These are phyloP conservation scores for Exophiala oligosperma DNA, from an alignment of 2,329 filamentous ascomycete genomes.

Conservation along the genomic window DNA sequence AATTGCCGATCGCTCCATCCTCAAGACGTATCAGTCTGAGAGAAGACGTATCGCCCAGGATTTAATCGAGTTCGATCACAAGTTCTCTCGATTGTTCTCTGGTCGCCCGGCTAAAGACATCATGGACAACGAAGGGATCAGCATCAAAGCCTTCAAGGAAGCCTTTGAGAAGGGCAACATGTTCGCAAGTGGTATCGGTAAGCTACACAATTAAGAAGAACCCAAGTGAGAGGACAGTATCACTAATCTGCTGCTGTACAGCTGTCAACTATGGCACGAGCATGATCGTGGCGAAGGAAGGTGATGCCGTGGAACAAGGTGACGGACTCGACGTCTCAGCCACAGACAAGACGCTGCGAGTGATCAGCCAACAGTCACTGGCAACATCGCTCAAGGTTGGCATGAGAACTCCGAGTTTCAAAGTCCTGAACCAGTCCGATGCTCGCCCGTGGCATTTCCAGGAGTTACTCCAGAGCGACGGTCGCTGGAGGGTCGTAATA, in stretches of 20 bases:
- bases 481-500: constrained; percentile 45
- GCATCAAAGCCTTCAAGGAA: constrained; percentile 40
- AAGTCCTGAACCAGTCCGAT: constrained; percentile 39
- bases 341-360: constrained; percentile 24
- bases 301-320: constrained; percentile 15
- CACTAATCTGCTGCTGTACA: constrained; percentile 12
- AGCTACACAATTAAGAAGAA: constrained; percentile 12
- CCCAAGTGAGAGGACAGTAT: constrained; percentile 8
- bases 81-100: constrained; percentile 57
- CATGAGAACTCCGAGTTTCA: constrained; percentile 34
- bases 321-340: constrained; percentile 47
- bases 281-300: constrained; percentile 56
- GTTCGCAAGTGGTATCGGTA: constrained; percentile 58
- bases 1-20: constrained; percentile 41
- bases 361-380: constrained; percentile 17
- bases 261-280: constrained; percentile 60
- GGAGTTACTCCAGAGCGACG: constrained; percentile 38
- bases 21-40: constrained; percentile 55
- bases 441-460: constrained; percentile 41
- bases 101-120: constrained; percentile 59
- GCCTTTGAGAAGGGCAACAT: constrained; percentile 60
- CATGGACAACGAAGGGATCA: constrained; percentile 43
- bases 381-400: constrained; percentile 30
- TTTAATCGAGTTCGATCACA: constrained; percentile 64
- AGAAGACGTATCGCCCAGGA: constrained; percentile 61